A percentile compares a stretch with the other conserved stretches of the same genome.
These are phyloP conservation scores for Dryas alaskensis DNA, from an alignment of 306 rosid genomes.

Conservation along the genomic window DNA sequence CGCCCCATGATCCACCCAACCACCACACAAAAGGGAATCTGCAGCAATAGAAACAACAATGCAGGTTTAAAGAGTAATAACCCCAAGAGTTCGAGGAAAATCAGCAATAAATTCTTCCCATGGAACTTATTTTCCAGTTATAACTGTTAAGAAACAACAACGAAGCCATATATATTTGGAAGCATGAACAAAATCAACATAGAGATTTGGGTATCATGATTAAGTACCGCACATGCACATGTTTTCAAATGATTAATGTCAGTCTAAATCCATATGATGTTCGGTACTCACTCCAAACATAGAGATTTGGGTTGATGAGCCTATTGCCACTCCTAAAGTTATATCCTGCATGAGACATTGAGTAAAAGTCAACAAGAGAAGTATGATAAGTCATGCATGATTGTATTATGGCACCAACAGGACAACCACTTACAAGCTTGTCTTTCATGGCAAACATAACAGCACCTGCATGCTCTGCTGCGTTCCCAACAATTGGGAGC, in stretches of 20 bases:
- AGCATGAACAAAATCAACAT: not conserved
- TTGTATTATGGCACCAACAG: constrained; percentile 3
- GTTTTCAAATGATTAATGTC: not conserved
- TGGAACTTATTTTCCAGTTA: not conserved
- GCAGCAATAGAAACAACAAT: constrained; percentile 26
- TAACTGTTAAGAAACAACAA: not conserved
- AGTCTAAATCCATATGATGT: not conserved
- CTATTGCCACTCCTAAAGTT: constrained; percentile 84
- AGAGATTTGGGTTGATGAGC: constrained; percentile 84
- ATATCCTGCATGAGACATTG: constrained; percentile 54
- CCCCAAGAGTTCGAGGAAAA: not conserved
- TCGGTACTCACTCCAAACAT: constrained; percentile 69
- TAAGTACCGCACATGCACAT: too few species aligned
- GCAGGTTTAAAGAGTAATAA: not conserved
- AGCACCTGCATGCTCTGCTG: constrained; percentile 70
- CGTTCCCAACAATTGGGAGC: constrained; percentile 68
- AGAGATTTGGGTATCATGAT: not conserved
- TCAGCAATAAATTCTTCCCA: not conserved
- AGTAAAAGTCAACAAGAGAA: constrained; percentile 9
- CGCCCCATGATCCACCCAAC: constrained; percentile 64
- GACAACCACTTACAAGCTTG: constrained; percentile 54
- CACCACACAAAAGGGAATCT: constrained; percentile 89
- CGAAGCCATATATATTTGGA: not conserved
- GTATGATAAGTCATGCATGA: not conserved
- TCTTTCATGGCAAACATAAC: constrained; percentile 71